These are phyloP conservation scores for Penicillium crustosum DNA, from an alignment of 2,329 filamentous ascomycete genomes.

Conservation along the genomic window DNA sequence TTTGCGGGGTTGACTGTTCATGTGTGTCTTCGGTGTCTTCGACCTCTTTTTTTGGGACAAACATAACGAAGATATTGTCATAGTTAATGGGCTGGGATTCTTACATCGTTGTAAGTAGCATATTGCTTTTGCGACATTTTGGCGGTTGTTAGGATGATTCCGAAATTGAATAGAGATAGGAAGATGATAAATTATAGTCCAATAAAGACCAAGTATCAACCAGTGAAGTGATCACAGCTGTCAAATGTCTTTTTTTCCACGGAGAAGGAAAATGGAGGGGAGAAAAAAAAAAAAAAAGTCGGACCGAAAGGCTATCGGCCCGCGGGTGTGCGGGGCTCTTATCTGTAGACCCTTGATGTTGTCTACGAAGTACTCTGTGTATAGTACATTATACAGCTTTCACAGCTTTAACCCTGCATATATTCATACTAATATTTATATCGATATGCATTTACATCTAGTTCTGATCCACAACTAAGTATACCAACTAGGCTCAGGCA, in stretches of 20 bases:
- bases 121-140: slow-evolving; percentile 83
- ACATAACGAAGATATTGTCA: background rate
- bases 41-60: background rate
- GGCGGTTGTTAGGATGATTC: slow-evolving; percentile 11
- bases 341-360: background rate
- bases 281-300: slow-evolving; percentile 13
- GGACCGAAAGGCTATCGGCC: slow-evolving; percentile 14
- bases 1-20: slow-evolving; percentile 2
- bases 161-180: background rate
- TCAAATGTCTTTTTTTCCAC: background rate
- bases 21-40: background rate
- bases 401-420: background rate
- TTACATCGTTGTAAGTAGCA: slow-evolving; percentile 87
- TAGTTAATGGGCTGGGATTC: slow-evolving; percentile 29
- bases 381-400: background rate
- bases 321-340: background rate
- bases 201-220: background rate
- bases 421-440: background rate
- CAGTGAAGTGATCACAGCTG: background rate
- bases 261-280: background rate
- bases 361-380: too few relatives aligned
- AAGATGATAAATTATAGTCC: background rate
- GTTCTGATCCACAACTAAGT: slow-evolving; percentile 34
- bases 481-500: slow-evolving; percentile 62
- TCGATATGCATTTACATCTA: background rate